These are phyloP conservation scores for Metschnikowia chrysomelidarum DNA, from an alignment of 805 yeast genomes.

Conservation along the genomic window DNA sequence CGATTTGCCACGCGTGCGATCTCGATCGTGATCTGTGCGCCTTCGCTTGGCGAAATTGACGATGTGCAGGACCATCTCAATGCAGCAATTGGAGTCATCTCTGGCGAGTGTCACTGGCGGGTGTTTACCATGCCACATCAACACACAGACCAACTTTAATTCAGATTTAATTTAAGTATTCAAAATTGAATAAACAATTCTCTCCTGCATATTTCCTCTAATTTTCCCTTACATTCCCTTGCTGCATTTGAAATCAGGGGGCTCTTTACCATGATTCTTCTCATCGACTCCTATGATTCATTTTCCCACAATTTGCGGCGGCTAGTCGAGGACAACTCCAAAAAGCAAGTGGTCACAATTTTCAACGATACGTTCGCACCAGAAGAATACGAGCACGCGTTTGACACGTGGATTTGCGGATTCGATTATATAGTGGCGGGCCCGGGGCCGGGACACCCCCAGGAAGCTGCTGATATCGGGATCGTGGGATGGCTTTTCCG, in stretches of 20 bases:
- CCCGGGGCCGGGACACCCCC: constrained; percentile 97
- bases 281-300: constrained; percentile 93
- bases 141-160: too few relatives aligned
- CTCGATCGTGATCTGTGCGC: too few relatives aligned
- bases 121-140: too few relatives aligned
- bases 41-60: too few relatives aligned
- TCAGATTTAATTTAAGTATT: too few relatives aligned
- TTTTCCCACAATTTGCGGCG: constrained; percentile 80
- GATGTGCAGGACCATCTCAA: too few relatives aligned
- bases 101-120: too few relatives aligned
- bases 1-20: too few relatives aligned
- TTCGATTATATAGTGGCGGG: constrained; percentile 84
- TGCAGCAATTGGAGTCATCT: too few relatives aligned
- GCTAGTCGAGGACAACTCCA: constrained; percentile 55
- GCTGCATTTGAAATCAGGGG: too few relatives aligned
- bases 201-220: neutral
- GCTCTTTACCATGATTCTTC: constrained; percentile 58
- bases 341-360: constrained; percentile 50
- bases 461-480: constrained; percentile 61
- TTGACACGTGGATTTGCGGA: constrained; percentile 42
- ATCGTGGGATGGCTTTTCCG: constrained; percentile 59
- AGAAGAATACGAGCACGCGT: constrained; percentile 29
- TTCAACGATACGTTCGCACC: constrained; percentile 57
- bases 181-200: too few relatives aligned
- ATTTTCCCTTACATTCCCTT: neutral